These are phyloP conservation scores for Chaetomium tenue DNA, from an alignment of 495 filamentous ascomycete species.

Conservation along the genomic window DNA sequence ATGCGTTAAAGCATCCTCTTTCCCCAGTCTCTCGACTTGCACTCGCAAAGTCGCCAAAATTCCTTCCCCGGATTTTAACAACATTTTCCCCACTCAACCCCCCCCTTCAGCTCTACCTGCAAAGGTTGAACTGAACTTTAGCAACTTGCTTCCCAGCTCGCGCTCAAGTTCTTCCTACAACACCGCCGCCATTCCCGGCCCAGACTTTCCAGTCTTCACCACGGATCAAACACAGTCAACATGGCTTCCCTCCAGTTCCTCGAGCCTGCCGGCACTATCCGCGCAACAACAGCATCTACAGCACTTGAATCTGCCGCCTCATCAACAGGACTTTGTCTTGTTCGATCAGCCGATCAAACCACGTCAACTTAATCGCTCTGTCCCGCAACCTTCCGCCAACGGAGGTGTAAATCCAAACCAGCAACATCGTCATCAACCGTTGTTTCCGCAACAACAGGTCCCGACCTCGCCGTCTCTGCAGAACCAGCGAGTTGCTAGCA, in stretches of 20 bases:
- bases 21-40: slow-evolving; percentile 27
- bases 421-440: slow-evolving; percentile 39
- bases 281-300: slow-evolving; percentile 48
- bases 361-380: slow-evolving; percentile 51
- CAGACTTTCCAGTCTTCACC: slow-evolving; percentile 58
- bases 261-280: slow-evolving; percentile 58
- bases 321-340: slow-evolving; percentile 56
- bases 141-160: slow-evolving; percentile 49
- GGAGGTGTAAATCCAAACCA: slow-evolving; percentile 44
- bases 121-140: slow-evolving; percentile 56
- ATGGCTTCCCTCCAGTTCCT: slow-evolving; percentile 61
- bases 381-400: slow-evolving; percentile 40
- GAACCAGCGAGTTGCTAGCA: slow-evolving; percentile 59
- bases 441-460: slow-evolving; percentile 35
- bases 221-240: slow-evolving; percentile 57
- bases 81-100: slow-evolving; percentile 45
- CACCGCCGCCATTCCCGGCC: slow-evolving; percentile 52
- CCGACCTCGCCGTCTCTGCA: slow-evolving; percentile 45
- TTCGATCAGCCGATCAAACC: slow-evolving; percentile 49
- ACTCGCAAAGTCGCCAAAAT: slow-evolving; percentile 43
- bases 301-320: slow-evolving; percentile 44
- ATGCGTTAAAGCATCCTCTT: slow-evolving; percentile 39
- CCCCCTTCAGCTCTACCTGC: slow-evolving; percentile 50
- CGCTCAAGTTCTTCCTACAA: slow-evolving; percentile 46
- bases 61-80: slow-evolving; percentile 40